These are phyloP conservation scores for Trichophyton verrucosum DNA, from an alignment of 2,329 filamentous ascomycete genomes.

Conservation along the genomic window DNA sequence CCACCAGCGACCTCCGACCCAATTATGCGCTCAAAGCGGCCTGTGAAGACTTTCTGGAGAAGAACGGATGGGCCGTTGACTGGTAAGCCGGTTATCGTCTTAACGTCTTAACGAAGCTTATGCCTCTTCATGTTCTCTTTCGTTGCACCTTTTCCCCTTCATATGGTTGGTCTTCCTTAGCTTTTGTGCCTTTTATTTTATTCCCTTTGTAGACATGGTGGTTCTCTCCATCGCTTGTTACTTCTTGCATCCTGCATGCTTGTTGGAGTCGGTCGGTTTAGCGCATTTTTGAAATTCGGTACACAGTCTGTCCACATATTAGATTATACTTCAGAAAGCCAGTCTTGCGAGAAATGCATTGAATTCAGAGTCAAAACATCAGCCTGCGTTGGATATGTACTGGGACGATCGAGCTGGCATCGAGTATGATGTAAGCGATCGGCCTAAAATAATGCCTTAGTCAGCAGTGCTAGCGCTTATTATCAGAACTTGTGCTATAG, in stretches of 20 bases:
- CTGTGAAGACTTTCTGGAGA: constrained; percentile 69
- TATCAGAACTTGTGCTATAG: too few species aligned
- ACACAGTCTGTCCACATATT: not conserved
- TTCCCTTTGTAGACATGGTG: not conserved
- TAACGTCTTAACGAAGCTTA: not conserved
- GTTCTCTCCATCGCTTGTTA: not conserved
- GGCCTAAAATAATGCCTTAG: too few species aligned
- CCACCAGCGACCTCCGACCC: constrained; percentile 57
- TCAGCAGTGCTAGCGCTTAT: too few species aligned
- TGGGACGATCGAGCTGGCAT: too few species aligned
- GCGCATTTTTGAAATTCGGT: not conserved
- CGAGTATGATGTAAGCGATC: too few species aligned
- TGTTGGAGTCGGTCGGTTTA: not conserved
- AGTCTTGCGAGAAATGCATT: too few species aligned
- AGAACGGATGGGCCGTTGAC: constrained; percentile 87
- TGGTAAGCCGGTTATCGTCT: constrained; percentile 44
- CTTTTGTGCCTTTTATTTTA: not conserved
- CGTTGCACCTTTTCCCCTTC: not conserved
- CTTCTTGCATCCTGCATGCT: not conserved
- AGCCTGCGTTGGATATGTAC: too few species aligned
- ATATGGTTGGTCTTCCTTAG: not conserved
- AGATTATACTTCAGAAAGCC: not conserved
- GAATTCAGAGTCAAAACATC: too few species aligned
- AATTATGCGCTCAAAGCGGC: constrained; percentile 73
- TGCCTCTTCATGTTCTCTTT: not conserved